Evolutionary conservation across 352 stramenopile genomes (phyloP).

Genomic region (Phytopythium boreale): DNA sequence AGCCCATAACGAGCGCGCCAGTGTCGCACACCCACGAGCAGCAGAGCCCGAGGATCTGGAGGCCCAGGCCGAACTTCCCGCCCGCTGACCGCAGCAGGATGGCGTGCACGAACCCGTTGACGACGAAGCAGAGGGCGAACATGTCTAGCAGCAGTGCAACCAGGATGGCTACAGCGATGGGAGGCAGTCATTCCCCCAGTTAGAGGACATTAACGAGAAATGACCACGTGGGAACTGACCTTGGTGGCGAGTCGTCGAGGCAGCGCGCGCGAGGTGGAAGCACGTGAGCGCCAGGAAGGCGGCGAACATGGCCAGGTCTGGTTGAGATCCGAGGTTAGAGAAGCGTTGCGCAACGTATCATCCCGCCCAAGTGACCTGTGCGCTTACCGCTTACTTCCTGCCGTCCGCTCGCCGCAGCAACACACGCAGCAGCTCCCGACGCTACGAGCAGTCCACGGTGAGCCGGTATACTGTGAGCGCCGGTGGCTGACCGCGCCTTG

Average conservation of each 20-base stretch:
- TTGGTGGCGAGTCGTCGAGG: not conserved
- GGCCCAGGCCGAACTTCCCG: constrained; percentile 38
- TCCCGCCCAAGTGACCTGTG: constrained; percentile 7
- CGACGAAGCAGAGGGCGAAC: constrained; percentile 23
- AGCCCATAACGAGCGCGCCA: constrained; percentile 51
- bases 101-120: constrained; percentile 55
- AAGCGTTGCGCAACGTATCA: constrained; percentile 6
- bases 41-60: constrained; percentile 60
- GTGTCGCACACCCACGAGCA: constrained; percentile 72
- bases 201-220: not conserved
- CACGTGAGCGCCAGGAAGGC: not conserved
- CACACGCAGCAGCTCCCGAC: constrained; percentile 24
- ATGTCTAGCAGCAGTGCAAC: not conserved
- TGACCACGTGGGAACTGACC: constrained; percentile 3
- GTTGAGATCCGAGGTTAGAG: not conserved
- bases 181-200: not conserved
- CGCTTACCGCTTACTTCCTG: constrained; percentile 8
- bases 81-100: constrained; percentile 55
- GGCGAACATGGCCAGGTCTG: constrained; percentile 5
- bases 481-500: not conserved
- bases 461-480: not conserved
- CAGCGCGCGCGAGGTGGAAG: constrained; percentile 1
- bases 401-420: constrained; percentile 30
- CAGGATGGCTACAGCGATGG: not conserved
- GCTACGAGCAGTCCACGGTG: constrained; percentile 28